phyloP scores from a whole-genome alignment of 768 basidiomycete genomes.

The Leccinum uliginosum region DNA sequence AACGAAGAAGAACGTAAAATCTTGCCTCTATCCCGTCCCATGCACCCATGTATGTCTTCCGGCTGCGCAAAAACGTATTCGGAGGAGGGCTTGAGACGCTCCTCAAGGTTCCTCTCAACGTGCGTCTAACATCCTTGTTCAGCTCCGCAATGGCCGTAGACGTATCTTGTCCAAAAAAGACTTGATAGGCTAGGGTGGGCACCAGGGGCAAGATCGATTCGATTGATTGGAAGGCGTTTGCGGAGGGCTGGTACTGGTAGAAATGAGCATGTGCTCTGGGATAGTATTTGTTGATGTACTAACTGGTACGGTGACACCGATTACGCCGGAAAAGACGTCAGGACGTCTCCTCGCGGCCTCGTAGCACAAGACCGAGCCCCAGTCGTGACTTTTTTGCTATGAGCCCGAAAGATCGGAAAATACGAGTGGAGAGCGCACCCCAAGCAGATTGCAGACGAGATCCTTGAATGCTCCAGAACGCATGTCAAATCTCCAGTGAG shows the following conservation, averaged over 20 bases:
- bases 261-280: not conserved
- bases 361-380: constrained; percentile 66
- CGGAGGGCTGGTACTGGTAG: constrained; percentile 55
- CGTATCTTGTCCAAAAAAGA: constrained; percentile 54
- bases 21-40: constrained; percentile 37
- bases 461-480: constrained; percentile 49
- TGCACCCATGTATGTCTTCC: constrained; percentile 47
- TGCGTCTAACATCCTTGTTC: constrained; percentile 50
- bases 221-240: constrained; percentile 44
- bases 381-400: constrained; percentile 54
- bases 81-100: constrained; percentile 55
- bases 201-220: constrained; percentile 36
- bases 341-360: constrained; percentile 67
- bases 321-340: constrained; percentile 55
- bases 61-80: constrained; percentile 45
- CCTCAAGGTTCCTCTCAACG: constrained; percentile 53
- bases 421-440: constrained; percentile 40
- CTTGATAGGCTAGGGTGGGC: constrained; percentile 58
- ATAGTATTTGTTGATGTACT: constrained; percentile 9
- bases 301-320: constrained; percentile 61
- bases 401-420: not conserved
- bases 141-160: constrained; percentile 50
- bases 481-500: constrained; percentile 61
- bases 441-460: constrained; percentile 51
- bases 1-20: not conserved